Evolutionary conservation across 768 basidiomycete species (phyloP).

Genomic region (Termitomyces heimii): DNA sequence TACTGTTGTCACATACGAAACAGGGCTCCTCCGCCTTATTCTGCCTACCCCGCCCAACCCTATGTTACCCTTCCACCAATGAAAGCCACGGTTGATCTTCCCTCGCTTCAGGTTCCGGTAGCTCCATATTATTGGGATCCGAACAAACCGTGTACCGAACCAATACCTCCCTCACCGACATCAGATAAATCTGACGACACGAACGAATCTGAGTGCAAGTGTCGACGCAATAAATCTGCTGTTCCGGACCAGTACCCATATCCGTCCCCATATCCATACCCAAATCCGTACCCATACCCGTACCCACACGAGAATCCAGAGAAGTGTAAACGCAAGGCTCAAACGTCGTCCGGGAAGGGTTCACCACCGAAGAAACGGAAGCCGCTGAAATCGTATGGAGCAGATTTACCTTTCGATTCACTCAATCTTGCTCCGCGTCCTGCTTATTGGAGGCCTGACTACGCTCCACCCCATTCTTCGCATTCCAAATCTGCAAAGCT

Average conservation of each 20-base stretch:
- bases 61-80: not conserved
- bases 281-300: not conserved
- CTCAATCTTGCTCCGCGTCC: conserved; percentile 12
- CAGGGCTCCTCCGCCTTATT: conserved; percentile 2
- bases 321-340: not conserved
- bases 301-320: not conserved
- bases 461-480: not conserved
- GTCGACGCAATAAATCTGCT: too few relatives aligned
- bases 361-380: not conserved
- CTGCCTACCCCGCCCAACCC: not conserved
- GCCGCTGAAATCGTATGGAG: not conserved
- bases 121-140: not conserved
- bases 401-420: conserved; percentile 3
- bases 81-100: not conserved
- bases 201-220: not conserved
- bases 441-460: conserved; percentile 12
- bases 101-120: not conserved
- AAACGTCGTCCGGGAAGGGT: not conserved
- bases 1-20: not conserved
- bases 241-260: too few relatives aligned
- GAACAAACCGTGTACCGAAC: not conserved
- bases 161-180: conserved; percentile 5
- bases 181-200: not conserved
- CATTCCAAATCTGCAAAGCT: not conserved
- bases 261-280: not conserved